A percentile compares a stretch with the other conserved stretches of the same genome.
phyloP scores from a whole-genome alignment of 73 alveolate species.

The Tetrahymena thermophila region DNA sequence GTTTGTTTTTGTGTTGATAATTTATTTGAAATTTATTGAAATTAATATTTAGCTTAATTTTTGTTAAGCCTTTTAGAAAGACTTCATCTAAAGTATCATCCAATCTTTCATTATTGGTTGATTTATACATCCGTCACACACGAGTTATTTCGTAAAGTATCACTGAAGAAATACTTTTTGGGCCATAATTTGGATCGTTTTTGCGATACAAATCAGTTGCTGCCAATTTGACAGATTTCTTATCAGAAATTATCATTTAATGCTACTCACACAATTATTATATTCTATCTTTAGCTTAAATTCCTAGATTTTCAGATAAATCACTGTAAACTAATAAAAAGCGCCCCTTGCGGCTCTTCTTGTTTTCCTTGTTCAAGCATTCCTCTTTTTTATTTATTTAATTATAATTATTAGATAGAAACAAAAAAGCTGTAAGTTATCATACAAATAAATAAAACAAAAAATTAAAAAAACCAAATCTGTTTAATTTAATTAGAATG shows the following conservation, averaged over 20 bases:
- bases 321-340: conserved; percentile 46
- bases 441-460: not conserved
- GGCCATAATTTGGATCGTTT: not conserved
- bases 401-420: not conserved
- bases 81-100: no score
- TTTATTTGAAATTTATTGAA: not conserved
- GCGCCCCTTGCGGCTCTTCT: conserved; percentile 31
- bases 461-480: not conserved
- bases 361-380: conserved; percentile 10
- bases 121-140: not conserved
- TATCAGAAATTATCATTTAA: conserved; percentile 32
- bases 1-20: not conserved
- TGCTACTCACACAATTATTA: conserved; percentile 32
- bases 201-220: not conserved
- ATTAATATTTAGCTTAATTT: not conserved
- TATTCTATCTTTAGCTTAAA: conserved; percentile 14
- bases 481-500: not conserved
- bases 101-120: no score
- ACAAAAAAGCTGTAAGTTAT: not conserved
- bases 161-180: not conserved
- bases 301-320: conserved; percentile 33
- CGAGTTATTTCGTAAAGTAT: not conserved
- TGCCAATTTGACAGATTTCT: not conserved
- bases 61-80: not conserved
- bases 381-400: not conserved